Conservation (phyloP, 805 yeast genomes). For the Candida sonorensis region DNA sequence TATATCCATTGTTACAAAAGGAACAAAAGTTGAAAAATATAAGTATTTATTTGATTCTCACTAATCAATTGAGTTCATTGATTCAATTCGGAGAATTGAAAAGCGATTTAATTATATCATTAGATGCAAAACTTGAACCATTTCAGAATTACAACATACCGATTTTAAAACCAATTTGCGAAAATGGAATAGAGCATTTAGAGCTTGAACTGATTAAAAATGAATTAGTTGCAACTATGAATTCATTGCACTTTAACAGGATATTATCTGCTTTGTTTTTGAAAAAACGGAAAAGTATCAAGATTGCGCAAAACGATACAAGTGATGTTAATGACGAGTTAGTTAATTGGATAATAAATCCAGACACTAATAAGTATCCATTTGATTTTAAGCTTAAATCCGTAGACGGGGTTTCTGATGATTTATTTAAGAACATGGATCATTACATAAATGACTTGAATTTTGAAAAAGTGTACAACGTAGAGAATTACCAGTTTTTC, state of each 20-base stretch:
- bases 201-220: constrained; percentile 12
- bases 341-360: constrained; percentile 24
- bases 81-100: constrained; percentile 27
- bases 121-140: constrained; percentile 33
- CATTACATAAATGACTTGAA: constrained; percentile 14
- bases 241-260: constrained; percentile 8
- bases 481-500: constrained; percentile 12
- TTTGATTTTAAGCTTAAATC: constrained; percentile 11
- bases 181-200: constrained; percentile 40
- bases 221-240: neutral
- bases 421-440: no score
- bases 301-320: no score
- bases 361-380: constrained; percentile 11
- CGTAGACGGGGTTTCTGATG: constrained; percentile 7
- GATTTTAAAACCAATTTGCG: constrained; percentile 37
- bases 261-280: no score
- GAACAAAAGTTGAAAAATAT: constrained; percentile 16
- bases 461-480: constrained; percentile 6
- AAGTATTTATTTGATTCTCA: constrained; percentile 36
- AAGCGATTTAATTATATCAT: constrained; percentile 40
- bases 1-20: constrained; percentile 11
- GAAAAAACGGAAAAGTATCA: constrained; percentile 9
- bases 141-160: constrained; percentile 28
- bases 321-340: constrained; percentile 16
- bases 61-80: constrained; percentile 36